Conservation (phyloP, 352 stramenopile species). For the Bremia lactucae region DNA sequence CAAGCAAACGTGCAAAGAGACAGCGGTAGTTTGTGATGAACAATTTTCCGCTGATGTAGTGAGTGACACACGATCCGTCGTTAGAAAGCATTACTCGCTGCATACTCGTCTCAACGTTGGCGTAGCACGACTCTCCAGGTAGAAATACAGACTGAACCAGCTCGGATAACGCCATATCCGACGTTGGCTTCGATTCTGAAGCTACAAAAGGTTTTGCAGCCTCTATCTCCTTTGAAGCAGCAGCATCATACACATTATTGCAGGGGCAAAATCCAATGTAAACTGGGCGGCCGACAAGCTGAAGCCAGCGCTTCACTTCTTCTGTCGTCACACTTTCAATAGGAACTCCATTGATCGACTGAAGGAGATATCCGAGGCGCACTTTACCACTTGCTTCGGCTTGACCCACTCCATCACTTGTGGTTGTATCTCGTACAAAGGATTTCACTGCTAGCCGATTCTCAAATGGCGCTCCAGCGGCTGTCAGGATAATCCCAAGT, state of each 20-base stretch:
- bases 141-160: conserved; percentile 31
- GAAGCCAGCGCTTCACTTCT: conserved; percentile 69
- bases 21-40: conserved; percentile 82
- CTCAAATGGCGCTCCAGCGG: conserved; percentile 32
- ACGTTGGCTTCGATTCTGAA: background rate
- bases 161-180: conserved; percentile 9
- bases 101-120: conserved; percentile 64
- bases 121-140: conserved; percentile 68
- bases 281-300: conserved; percentile 52
- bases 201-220: conserved; percentile 8
- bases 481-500: conserved; percentile 60
- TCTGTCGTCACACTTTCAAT: conserved; percentile 62
- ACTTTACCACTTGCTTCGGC: conserved; percentile 55
- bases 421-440: conserved; percentile 37
- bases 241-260: conserved; percentile 3
- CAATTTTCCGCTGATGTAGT: conserved; percentile 66
- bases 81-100: conserved; percentile 46
- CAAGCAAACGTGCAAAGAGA: conserved; percentile 52
- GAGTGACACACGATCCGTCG: conserved; percentile 52
- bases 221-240: conserved; percentile 1
- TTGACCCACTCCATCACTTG: conserved; percentile 29
- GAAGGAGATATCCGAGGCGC: conserved; percentile 47
- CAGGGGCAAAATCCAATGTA: conserved; percentile 62
- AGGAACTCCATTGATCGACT: conserved; percentile 75
- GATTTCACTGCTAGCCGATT: conserved; percentile 62